These are phyloP conservation scores for Colletotrichum echinochloae DNA, from an alignment of 2,329 filamentous ascomycete species.

Conservation along the genomic window DNA sequence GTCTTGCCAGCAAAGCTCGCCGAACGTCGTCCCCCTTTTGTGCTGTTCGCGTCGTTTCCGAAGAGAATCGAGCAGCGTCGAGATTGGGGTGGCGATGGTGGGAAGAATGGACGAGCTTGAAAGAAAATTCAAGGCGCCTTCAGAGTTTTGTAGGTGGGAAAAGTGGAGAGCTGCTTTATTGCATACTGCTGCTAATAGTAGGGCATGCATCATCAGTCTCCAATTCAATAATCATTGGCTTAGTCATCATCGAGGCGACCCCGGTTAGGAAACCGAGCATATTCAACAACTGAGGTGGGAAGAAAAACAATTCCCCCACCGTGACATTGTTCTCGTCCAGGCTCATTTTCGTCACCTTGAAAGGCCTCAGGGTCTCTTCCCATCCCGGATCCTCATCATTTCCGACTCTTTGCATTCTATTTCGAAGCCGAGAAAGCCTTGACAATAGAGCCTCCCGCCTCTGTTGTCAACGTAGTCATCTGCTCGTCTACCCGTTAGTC, in stretches of 20 bases:
- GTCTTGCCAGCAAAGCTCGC: neutral
- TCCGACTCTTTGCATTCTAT: neutral
- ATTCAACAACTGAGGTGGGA: neutral
- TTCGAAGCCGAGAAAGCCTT: neutral
- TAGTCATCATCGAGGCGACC: neutral
- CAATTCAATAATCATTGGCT: too few species aligned
- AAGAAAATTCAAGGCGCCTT: neutral
- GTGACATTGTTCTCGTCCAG: too few species aligned
- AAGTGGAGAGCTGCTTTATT: neutral
- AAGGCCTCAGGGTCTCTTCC: neutral
- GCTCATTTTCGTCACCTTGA: neutral
- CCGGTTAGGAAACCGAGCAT: neutral
- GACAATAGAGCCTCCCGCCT: neutral
- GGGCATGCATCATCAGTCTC: too few species aligned
- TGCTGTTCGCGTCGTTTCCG: slow-evolving; percentile 3
- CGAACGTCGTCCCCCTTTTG: neutral
- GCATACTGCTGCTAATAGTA: neutral
- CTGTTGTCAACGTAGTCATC: neutral
- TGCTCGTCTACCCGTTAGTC: neutral
- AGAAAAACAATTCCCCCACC: neutral
- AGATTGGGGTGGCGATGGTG: neutral
- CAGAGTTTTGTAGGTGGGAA: slow-evolving; percentile 23
- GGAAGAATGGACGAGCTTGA: neutral
- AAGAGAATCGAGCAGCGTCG: neutral
- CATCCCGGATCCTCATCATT: neutral